Evolutionary conservation across 169 alveolate species (phyloP).

Genomic region (Perkinsus olseni): DNA sequence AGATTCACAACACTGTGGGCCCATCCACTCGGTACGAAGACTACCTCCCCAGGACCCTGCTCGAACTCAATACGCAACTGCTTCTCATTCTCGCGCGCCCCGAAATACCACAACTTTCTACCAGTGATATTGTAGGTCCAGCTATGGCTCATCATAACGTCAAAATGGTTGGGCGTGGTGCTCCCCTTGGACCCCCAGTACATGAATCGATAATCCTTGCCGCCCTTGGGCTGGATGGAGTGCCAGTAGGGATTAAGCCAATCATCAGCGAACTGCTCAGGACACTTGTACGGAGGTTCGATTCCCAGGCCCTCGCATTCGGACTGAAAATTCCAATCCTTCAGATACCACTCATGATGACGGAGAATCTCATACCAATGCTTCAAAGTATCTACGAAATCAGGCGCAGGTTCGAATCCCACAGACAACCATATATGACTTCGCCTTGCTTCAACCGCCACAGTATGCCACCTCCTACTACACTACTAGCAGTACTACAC

Average conservation of each 20-base stretch:
- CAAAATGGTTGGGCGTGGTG: not conserved
- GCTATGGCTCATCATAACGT: not conserved
- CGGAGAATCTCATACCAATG: not conserved
- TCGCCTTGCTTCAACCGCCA: too few species aligned
- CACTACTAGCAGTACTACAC: too few species aligned
- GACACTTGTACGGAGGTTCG: not conserved
- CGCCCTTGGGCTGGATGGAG: not conserved
- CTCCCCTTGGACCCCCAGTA: not conserved
- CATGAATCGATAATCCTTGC: not conserved
- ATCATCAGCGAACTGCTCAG: not conserved
- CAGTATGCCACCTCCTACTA: too few species aligned
- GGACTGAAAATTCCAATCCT: not conserved
- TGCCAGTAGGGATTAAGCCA: not conserved
- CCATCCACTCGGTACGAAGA: not conserved
- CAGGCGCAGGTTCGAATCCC: too few species aligned
- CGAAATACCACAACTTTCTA: not conserved
- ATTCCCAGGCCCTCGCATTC: not conserved
- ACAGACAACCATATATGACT: too few species aligned
- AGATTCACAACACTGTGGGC: not conserved
- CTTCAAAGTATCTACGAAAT: not conserved
- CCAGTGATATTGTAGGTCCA: not conserved
- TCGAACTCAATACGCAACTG: not conserved
- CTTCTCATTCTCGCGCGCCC: not conserved
- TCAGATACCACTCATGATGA: not conserved
- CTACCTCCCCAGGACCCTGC: not conserved